These are phyloP conservation scores for Sarocladium strictum DNA, from an alignment of 2,329 filamentous ascomycete genomes.

Conservation along the genomic window DNA sequence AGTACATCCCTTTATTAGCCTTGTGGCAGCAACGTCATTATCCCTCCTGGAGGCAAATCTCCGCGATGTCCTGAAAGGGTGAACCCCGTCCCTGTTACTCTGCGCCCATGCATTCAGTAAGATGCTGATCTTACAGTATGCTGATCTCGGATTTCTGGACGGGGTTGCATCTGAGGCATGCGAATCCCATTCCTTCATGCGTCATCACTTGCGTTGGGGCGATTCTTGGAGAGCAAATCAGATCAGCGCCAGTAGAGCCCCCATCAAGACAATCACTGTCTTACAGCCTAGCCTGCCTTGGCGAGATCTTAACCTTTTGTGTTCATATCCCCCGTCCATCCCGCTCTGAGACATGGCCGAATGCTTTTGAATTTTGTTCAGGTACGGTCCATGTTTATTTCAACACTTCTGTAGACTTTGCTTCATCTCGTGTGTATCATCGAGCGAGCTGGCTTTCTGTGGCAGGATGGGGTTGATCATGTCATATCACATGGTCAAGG, in stretches of 20 bases:
- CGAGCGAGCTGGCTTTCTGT: not conserved
- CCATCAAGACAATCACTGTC: no score
- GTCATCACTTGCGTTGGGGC: not conserved
- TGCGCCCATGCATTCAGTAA: no score
- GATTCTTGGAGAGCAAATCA: not conserved
- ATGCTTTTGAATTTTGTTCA: not conserved
- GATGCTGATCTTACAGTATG: not conserved
- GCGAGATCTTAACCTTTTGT: no score
- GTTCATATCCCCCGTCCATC: not conserved
- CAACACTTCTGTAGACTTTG: not conserved
- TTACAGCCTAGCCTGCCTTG: not conserved
- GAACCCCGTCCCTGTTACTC: not conserved
- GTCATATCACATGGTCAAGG: not conserved
- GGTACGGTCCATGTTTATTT: not conserved
- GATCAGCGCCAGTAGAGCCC: no score
- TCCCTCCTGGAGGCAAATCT: not conserved
- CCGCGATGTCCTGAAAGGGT: not conserved
- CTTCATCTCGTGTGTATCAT: not conserved
- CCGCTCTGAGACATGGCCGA: not conserved
- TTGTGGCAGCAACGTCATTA: not conserved
- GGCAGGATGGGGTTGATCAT: not conserved
- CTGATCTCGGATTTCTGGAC: not conserved
- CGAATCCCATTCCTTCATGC: not conserved
- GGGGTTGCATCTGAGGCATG: no score
- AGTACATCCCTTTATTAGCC: not conserved